A percentile compares a stretch with the other conserved stretches of the same genome.
These are phyloP conservation scores for Alternaria ethzedia DNA, from an alignment of 2,329 filamentous ascomycete species.

Conservation along the genomic window DNA sequence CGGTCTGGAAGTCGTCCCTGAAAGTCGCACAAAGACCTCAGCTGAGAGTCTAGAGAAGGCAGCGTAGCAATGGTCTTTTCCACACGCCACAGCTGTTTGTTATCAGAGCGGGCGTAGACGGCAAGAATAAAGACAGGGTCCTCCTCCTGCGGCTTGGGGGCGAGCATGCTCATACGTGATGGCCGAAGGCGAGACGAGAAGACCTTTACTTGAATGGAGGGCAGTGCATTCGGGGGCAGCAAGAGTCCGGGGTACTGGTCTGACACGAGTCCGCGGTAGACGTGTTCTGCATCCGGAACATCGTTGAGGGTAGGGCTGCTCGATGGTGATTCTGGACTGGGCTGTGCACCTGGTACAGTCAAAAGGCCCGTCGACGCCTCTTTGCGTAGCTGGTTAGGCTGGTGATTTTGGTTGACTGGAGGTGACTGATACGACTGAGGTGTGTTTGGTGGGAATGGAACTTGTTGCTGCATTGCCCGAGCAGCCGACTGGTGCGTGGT, in stretches of 20 bases:
- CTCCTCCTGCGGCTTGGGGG: slow-evolving; percentile 80
- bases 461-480: slow-evolving; percentile 74
- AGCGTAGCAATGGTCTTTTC: slow-evolving; percentile 90
- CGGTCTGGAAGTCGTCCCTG: slow-evolving; percentile 81
- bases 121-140: slow-evolving; percentile 94
- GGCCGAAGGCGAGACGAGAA: slow-evolving; percentile 95
- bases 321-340: slow-evolving; percentile 42
- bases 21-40: slow-evolving; percentile 77
- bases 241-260: slow-evolving; percentile 88
- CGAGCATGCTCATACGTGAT: slow-evolving; percentile 83
- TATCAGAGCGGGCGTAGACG: slow-evolving; percentile 76
- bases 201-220: slow-evolving; percentile 83
- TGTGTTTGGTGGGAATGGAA: slow-evolving; percentile 74
- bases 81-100: slow-evolving; percentile 85
- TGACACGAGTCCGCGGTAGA: slow-evolving; percentile 79
- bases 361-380: slow-evolving; percentile 33
- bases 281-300: slow-evolving; percentile 51
- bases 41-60: slow-evolving; percentile 77
- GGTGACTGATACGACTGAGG: slow-evolving; percentile 68
- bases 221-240: slow-evolving; percentile 85
- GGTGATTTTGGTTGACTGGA: slow-evolving; percentile 49
- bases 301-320: slow-evolving; percentile 34
- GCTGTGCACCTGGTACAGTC: slow-evolving; percentile 40
- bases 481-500: slow-evolving; percentile 68
- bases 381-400: slow-evolving; percentile 37